These are phyloP conservation scores for Komagataea norvegica DNA, from an alignment of 1,139 yeast genomes.

Conservation along the genomic window DNA sequence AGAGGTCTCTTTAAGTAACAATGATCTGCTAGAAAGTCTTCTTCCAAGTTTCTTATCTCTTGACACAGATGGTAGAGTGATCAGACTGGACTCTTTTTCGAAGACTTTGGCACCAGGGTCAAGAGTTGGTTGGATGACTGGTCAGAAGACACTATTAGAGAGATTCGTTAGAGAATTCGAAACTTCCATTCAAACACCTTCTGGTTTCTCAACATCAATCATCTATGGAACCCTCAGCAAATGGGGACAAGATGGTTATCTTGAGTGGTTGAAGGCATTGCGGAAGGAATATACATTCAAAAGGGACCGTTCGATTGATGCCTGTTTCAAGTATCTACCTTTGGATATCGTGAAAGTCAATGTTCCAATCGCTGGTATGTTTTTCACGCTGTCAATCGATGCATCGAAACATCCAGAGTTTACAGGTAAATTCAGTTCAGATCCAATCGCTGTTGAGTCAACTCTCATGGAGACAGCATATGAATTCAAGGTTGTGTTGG, in stretches of 20 bases:
- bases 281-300: constrained; percentile 77
- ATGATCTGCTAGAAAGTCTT: constrained; percentile 59
- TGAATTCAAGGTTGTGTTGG: constrained; percentile 48
- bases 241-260: constrained; percentile 73
- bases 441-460: constrained; percentile 46
- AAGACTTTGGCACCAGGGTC: constrained; percentile 91
- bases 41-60: constrained; percentile 74
- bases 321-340: constrained; percentile 46
- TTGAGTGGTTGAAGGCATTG: constrained; percentile 85
- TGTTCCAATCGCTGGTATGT: constrained; percentile 67
- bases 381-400: constrained; percentile 51
- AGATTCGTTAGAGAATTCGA: constrained; percentile 72
- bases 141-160: constrained; percentile 61
- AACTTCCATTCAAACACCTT: constrained; percentile 74
- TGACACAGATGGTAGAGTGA: constrained; percentile 85
- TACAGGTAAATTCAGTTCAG: constrained; percentile 38
- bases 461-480: constrained; percentile 46
- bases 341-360: constrained; percentile 36
- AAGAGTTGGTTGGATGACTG: constrained; percentile 88
- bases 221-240: constrained; percentile 57
- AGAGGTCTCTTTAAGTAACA: no score
- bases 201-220: constrained; percentile 75
- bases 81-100: constrained; percentile 86
- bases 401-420: constrained; percentile 56
- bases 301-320: constrained; percentile 61